Base-by-base conservation (phyloP, 371 early-diverging fungal genomes). In the Rhizopus sp. region DNA sequence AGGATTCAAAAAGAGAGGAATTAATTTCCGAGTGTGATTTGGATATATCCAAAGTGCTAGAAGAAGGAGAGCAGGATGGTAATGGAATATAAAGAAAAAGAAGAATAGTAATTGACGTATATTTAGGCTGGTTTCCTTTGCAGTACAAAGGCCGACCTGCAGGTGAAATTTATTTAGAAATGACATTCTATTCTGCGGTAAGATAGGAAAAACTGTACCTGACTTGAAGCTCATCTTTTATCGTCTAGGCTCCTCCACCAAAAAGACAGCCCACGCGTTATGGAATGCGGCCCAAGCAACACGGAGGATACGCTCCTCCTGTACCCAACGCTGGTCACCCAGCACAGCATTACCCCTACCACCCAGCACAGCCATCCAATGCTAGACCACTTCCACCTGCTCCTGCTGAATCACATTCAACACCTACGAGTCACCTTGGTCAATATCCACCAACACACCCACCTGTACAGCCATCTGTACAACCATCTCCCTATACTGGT, bases 61-160 rank as follows among this genome's bases (percentile, higher is more conserved):
- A 69, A 15, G 74, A 81, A 33, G 90, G 89, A 23, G 89, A 88
- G 57, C 73, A 79, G 7, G 89, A 90, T 62, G 80, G 89, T 86
- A 75, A 67, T 50, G 2, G 7, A 33, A 16, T 31, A 10, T 50
- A 42, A 17, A 42, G n/a, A 42, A 34, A 30, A 15, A 37, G 5
- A n/a, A 47, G 34, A 10, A 17, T 5, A 16, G 53, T 32, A 7
- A 41, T 15, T 48, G 30, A 16, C 1, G 40, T 30, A 47, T 38
- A 23, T 50, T 57, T 66, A 85, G 85, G 78, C 37, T 85, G 83
- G 85, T 78, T 73, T 53, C 72, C 73, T 53, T 72, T 85, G 31
- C 68, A 59, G 5, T 81, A 77, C 60, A 80, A 73, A 55, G 78
- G 79, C 35, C 63, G 77, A 23, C 62, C 69, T 16, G 85, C 82